These are phyloP conservation scores for Cardiospermum halicacabum DNA, from an alignment of 345 rosid genomes.

Conservation along the genomic window DNA sequence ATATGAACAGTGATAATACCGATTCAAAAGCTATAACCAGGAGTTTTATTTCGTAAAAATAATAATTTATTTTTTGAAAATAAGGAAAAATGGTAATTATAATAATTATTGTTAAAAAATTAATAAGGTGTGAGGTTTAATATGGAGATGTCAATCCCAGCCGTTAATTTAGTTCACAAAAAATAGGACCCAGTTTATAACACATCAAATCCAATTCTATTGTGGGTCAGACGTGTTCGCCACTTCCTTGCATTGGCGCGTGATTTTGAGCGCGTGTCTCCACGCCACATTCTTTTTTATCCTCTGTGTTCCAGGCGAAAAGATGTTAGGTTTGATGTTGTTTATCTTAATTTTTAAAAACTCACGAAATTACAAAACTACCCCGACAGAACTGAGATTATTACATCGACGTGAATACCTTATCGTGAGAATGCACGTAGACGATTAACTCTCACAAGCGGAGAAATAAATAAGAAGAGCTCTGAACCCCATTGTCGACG, in stretches of 20 bases:
- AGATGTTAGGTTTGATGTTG: slow-evolving; percentile 15
- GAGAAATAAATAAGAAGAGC: not conserved
- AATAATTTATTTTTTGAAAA: too few relatives aligned
- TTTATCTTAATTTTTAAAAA: slow-evolving; percentile 1
- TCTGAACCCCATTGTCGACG: slow-evolving; percentile 38
- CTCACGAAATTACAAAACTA: slow-evolving; percentile 4
- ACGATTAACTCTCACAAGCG: not conserved
- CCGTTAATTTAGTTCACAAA: slow-evolving; percentile 4
- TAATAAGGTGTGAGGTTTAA: not conserved
- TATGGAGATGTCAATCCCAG: not conserved
- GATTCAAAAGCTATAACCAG: too few relatives aligned
- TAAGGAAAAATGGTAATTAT: too few relatives aligned
- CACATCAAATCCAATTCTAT: slow-evolving; percentile 22
- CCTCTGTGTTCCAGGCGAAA: slow-evolving; percentile 20
- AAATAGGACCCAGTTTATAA: slow-evolving; percentile 2
- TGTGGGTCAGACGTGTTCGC: slow-evolving; percentile 27
- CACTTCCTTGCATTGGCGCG: slow-evolving; percentile 25
- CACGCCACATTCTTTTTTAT: slow-evolving; percentile 15
- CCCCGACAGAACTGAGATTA: not conserved
- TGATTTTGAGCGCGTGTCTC: slow-evolving; percentile 14
- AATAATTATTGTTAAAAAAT: too few relatives aligned
- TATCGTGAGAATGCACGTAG: not conserved
- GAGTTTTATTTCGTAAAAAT: too few relatives aligned
- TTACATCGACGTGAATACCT: not conserved
- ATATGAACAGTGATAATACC: too few relatives aligned